These are phyloP conservation scores for Syzygium aqueum DNA, from an alignment of 345 rosid species.

Conservation along the genomic window DNA sequence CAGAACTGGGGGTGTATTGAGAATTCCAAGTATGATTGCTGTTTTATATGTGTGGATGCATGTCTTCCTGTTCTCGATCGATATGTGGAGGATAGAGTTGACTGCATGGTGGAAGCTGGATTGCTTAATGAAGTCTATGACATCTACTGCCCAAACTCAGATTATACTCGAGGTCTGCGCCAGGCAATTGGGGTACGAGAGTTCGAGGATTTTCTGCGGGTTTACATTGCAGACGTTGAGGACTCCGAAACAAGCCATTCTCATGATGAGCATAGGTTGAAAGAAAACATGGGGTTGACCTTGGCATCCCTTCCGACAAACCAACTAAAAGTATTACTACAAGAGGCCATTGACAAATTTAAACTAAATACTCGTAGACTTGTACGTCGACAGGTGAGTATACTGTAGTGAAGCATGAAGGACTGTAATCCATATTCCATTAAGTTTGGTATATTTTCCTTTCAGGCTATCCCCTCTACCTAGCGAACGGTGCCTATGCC, in stretches of 20 bases:
- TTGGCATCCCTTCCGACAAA: conserved; percentile 22
- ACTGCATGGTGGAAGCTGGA: conserved; percentile 73
- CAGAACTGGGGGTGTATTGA: conserved; percentile 92
- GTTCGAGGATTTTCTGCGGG: conserved; percentile 50
- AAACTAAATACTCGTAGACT: conserved; percentile 82
- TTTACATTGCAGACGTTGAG: conserved; percentile 13
- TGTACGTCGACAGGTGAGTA: conserved; percentile 84
- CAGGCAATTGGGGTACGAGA: conserved; percentile 95
- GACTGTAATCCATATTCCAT: background rate
- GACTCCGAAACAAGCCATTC: conserved; percentile 6
- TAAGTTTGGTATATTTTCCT: background rate
- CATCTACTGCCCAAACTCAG: conserved; percentile 50
- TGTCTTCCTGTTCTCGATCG: conserved; percentile 49
- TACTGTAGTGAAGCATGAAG: background rate
- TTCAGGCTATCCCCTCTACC: background rate
- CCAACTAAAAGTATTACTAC: conserved; percentile 34
- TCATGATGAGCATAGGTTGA: conserved; percentile 13
- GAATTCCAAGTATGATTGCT: conserved; percentile 52
- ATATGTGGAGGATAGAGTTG: conserved; percentile 74
- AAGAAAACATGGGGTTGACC: conserved; percentile 27
- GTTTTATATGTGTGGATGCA: conserved; percentile 76
- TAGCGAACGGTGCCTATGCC: background rate
- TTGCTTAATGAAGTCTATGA: conserved; percentile 73
- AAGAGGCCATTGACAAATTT: conserved; percentile 61
- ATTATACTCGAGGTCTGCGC: conserved; percentile 70